Evolutionary conservation across 2,329 filamentous ascomycete genomes (phyloP), one percentile per base, ranked within the genome.

Genomic region (Fusarium sp.): DNA sequence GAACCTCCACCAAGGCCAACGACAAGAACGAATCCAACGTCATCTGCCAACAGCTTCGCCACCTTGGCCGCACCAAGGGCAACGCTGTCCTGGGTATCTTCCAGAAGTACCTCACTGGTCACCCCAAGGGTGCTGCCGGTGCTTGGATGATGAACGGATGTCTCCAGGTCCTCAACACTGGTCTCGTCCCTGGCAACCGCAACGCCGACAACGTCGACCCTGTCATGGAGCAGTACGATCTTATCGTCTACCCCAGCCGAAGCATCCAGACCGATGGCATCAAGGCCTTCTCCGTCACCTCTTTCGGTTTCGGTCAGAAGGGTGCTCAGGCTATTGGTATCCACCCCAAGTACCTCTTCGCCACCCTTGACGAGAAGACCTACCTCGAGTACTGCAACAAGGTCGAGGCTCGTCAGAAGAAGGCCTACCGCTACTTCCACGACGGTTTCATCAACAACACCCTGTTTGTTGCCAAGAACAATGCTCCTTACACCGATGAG

Each of bases 61-160:
- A 99, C 79, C 90, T 99, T 58, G 96, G 96, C 72, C 92, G 96
- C 75, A 91, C 90, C 82, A 97, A 97, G 89, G 96, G 96, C 77
- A 99, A 99, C 77, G 94, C 96, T 31, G 86, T 99, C 13, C 83
- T 98, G 71, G 96, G 94, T 84, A 94, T 99, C 79, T 99, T 98
- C 91, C 96, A 99, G 83, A 99, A 99, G 83, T 98, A 96, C 81
- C 90, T 99, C 67, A 99, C 96, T 59, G 96, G 96, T 81, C 96
- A 99, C 80, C 96, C 96, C 77, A 99, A 99, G 89, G 96, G 96
- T 90, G 95, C 96, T 76, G 96, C 96, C 65, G 96, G 96, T 85
- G 96, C 95, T 53, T 99, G 96, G 94, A 99, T 99, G 96, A 90
- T 99, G 87, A 99, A 99, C 85, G 96, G 96, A 72, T 96, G 93